A percentile compares a stretch with the other conserved stretches of the same genome.
These are phyloP conservation scores for Aspergillus sp. DNA, from an alignment of 2,329 filamentous ascomycete species.

Conservation along the genomic window DNA sequence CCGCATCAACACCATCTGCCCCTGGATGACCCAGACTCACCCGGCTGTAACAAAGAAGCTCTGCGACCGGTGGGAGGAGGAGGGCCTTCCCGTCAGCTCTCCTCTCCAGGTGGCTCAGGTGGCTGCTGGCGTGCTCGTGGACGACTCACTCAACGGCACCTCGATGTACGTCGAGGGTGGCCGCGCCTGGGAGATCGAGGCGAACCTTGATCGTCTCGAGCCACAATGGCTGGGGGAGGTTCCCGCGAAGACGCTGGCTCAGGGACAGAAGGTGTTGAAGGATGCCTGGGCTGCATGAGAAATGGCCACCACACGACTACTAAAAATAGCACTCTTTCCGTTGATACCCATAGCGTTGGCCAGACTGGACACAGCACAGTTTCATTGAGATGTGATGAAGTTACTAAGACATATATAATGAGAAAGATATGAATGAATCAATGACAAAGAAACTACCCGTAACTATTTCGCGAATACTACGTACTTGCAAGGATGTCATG, in stretches of 20 bases:
- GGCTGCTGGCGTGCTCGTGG: constrained; percentile 40
- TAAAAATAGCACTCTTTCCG: not conserved
- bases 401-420: not conserved
- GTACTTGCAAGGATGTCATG: too few species aligned
- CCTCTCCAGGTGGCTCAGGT: constrained; percentile 45
- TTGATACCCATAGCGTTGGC: constrained; percentile 14
- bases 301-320: not conserved
- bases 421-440: not conserved
- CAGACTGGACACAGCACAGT: not conserved
- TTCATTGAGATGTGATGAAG: too few species aligned
- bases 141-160: constrained; percentile 41
- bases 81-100: constrained; percentile 43
- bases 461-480: too few species aligned
- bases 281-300: constrained; percentile 24
- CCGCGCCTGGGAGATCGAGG: constrained; percentile 49
- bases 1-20: constrained; percentile 49
- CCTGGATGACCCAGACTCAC: constrained; percentile 45
- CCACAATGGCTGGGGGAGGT: constrained; percentile 48
- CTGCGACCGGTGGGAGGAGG: constrained; percentile 39
- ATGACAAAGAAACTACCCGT: too few species aligned
- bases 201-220: constrained; percentile 44
- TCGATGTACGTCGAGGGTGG: constrained; percentile 49
- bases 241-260: constrained; percentile 36
- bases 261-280: constrained; percentile 38
- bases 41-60: constrained; percentile 42